Evolutionary conservation across 75 land plant species (phyloP).

Genomic region (Ceratopteris richardii): DNA sequence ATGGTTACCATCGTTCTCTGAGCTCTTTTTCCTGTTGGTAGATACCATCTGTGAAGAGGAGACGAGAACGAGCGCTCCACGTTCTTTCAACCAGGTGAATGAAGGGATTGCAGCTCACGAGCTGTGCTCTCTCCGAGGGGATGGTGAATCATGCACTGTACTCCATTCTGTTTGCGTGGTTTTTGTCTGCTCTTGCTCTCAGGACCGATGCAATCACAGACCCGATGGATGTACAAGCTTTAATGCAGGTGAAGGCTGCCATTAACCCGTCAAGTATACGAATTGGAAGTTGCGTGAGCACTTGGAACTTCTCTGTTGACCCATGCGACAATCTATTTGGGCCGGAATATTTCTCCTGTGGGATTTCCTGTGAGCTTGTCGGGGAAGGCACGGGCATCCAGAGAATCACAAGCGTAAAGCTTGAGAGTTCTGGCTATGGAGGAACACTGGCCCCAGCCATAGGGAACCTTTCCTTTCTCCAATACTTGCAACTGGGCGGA

Average conservation of each 20-base stretch:
- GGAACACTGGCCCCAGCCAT: slow-evolving; percentile 15
- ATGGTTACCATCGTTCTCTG: too few species aligned
- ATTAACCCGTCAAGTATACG: slow-evolving; percentile 34
- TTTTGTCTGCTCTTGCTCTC: not conserved
- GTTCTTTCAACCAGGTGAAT: too few species aligned
- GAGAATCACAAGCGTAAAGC: slow-evolving; percentile 47
- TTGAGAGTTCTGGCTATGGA: slow-evolving; percentile 50
- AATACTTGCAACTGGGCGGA: not conserved
- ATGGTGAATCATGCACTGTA: too few species aligned
- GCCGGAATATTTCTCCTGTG: slow-evolving; percentile 51
- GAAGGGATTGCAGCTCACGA: too few species aligned
- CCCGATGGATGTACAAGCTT: slow-evolving; percentile 31
- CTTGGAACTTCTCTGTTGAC: slow-evolving; percentile 70
- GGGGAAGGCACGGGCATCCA: not conserved
- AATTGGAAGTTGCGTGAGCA: slow-evolving; percentile 41
- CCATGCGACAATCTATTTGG: slow-evolving; percentile 52
- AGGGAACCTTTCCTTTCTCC: slow-evolving; percentile 17
- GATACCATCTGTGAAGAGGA: too few species aligned
- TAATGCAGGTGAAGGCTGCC: slow-evolving; percentile 38
- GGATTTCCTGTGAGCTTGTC: slow-evolving; percentile 43
- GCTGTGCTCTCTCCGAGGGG: too few species aligned
- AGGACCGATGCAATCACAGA: slow-evolving; percentile 4
- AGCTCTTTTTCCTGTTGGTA: too few species aligned
- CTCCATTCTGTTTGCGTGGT: too few species aligned
- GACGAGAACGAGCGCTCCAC: too few species aligned